Conservation (phyloP, 75 land plant genomes). For the Ceratopteris richardii region DNA sequence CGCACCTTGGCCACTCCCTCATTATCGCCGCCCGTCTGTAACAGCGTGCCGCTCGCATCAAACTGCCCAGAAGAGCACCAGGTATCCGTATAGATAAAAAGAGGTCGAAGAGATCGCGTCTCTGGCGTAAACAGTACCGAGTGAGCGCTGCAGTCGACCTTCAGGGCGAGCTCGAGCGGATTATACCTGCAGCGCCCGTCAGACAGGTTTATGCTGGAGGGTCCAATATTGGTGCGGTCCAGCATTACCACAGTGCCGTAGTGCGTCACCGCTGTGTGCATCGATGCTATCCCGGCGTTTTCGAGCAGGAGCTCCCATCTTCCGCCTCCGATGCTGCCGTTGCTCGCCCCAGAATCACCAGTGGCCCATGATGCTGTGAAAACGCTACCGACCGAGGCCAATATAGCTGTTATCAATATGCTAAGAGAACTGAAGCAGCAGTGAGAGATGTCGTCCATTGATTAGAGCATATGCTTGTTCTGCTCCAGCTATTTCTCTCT, state of each 20-base stretch:
- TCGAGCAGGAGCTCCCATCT: no score
- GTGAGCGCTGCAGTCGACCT: conserved; percentile 51
- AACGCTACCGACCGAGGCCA: no score
- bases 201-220: conserved; percentile 33
- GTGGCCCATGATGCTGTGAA: no score
- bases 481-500: no score
- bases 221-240: conserved; percentile 49
- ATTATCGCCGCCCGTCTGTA: conserved; percentile 52
- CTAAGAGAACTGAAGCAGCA: no score
- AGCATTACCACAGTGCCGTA: conserved; percentile 40
- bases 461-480: no score
- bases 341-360: no score
- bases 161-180: conserved; percentile 18
- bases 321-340: no score
- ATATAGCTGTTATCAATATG: no score
- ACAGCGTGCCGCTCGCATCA: conserved; percentile 43
- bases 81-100: conserved; percentile 41
- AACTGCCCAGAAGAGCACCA: conserved; percentile 73
- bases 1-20: conserved; percentile 46
- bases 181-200: no score
- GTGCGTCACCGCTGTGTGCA: conserved; percentile 61
- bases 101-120: conserved; percentile 30
- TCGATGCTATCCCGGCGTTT: no score
- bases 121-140: conserved; percentile 41
- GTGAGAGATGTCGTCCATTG: no score